A percentile compares a stretch with the other conserved stretches of the same genome.
These are phyloP conservation scores for Albophoma yamanashiensis DNA, from an alignment of 2,329 filamentous ascomycete genomes.

Conservation along the genomic window DNA sequence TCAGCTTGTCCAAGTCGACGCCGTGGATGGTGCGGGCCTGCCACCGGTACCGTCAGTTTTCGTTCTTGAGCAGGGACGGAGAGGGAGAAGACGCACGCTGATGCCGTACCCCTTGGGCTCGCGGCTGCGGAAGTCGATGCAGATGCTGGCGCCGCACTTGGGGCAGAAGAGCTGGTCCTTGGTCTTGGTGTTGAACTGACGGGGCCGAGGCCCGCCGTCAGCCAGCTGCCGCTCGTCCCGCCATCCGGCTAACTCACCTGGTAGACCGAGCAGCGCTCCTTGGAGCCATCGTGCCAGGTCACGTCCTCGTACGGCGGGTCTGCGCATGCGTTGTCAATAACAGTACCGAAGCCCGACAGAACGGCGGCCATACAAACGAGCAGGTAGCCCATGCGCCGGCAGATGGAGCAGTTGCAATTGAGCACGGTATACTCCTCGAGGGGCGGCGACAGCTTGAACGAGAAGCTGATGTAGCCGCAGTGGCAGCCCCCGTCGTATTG, in stretches of 20 bases:
- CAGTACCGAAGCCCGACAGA: background rate
- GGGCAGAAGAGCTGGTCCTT: conserved; percentile 39
- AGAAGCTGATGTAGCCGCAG: conserved; percentile 39
- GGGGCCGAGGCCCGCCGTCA: background rate
- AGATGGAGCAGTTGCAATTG: conserved; percentile 45
- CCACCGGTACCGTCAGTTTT: background rate
- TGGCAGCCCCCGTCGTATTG: conserved; percentile 41
- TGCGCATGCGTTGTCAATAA: conserved; percentile 5
- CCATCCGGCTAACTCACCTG: conserved; percentile 8
- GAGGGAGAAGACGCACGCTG: conserved; percentile 22
- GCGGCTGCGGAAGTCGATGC: conserved; percentile 29
- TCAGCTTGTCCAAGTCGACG: conserved; percentile 27
- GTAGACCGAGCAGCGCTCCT: conserved; percentile 22
- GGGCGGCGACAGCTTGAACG: conserved; percentile 35
- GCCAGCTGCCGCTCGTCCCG: background rate
- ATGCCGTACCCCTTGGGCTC: conserved; percentile 27
- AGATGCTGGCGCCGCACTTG: conserved; percentile 34
- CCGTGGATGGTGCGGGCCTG: conserved; percentile 30
- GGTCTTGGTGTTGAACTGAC: conserved; percentile 32
- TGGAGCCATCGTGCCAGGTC: conserved; percentile 30
- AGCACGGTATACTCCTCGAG: conserved; percentile 32
- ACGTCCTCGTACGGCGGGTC: conserved; percentile 29
- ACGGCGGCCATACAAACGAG: conserved; percentile 29
- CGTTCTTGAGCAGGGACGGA: background rate
- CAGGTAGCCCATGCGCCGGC: conserved; percentile 38